Evolutionary conservation across 2,329 filamentous ascomycete genomes (phyloP), one percentile per base, ranked within the genome.

Genomic region (Paraconiothyrium brasiliense): DNA sequence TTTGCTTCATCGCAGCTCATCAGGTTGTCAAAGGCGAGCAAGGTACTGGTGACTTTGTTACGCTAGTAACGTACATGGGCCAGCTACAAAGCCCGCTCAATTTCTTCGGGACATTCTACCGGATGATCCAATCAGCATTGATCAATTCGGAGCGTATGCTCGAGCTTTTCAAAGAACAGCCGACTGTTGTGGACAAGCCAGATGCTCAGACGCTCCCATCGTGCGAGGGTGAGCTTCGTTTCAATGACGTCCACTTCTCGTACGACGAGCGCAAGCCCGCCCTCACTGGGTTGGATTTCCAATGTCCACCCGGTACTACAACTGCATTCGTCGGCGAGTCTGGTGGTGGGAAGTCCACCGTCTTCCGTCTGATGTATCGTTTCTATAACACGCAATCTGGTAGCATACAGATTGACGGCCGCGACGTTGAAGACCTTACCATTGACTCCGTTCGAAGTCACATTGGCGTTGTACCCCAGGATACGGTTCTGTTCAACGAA

Each of bases 321-420:
- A 99, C 94, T 6, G 95, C 95, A 0, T 90, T 99, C 66, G 95
- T 99, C 20, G 95, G 95, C 66, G 94, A 98, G 78, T 98, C 94
- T 35, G 95, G 95, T 49, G 95, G 95, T 61, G 95, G 95, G 67
- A 99, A 99, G 79, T 98, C 94, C 2, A 99, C 95, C 0, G 87
- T 99, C 30, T 97, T 99, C 83, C 91, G 95, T 54, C 86, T 98
- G 52, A 89, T 99, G 76, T 98, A 97, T 84, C 91, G 95, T 20
- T 99, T 97, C 80, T 99, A 98, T 83, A 96, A 97, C 75, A 88
- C 90, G 58, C 85, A 89, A 56, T 86, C 88, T 55, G 95, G 95
- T 39, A 88, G 84, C 72, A 97, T 98, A 60, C 87, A 90, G 73
- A 84, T 99, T 58, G 95, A 98, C 74, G 93, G 91, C 8, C 87